These are phyloP conservation scores for Boletus fagicola DNA, from an alignment of 768 basidiomycete species.

Conservation along the genomic window DNA sequence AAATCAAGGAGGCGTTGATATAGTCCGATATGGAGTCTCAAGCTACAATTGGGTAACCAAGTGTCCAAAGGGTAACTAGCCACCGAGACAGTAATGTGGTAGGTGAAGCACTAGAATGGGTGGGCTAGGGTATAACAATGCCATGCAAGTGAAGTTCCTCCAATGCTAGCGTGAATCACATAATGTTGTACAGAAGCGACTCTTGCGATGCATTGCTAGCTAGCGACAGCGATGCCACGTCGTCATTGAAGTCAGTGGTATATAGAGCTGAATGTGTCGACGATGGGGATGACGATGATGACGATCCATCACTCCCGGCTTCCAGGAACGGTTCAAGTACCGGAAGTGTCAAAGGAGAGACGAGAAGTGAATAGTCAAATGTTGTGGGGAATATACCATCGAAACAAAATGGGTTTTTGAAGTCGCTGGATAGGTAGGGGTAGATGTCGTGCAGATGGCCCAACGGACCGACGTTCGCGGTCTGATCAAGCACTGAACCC, in stretches of 20 bases:
- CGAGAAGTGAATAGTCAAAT: conserved; percentile 9
- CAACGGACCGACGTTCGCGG: not conserved
- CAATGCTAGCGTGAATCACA: conserved; percentile 16
- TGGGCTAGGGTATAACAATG: not conserved
- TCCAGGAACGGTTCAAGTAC: conserved; percentile 16
- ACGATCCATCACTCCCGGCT: conserved; percentile 15
- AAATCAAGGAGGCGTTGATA: not conserved
- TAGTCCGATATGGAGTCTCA: not conserved
- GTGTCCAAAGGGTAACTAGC: conserved; percentile 3
- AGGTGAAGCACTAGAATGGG: conserved; percentile 12
- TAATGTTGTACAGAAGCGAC: conserved; percentile 12
- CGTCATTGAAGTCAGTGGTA: conserved; percentile 7
- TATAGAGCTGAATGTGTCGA: conserved; percentile 25
- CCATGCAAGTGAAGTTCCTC: not conserved
- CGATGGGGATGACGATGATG: conserved; percentile 24
- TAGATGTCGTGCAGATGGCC: conserved; percentile 3
- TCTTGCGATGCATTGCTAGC: conserved; percentile 11
- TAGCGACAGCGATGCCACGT: conserved; percentile 7
- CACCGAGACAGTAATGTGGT: not conserved
- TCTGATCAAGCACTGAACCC: conserved; percentile 4
- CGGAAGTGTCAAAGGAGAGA: conserved; percentile 11
- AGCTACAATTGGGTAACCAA: conserved; percentile 1
- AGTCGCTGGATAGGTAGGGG: not conserved
- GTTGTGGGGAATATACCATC: conserved; percentile 3
- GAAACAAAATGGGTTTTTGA: conserved; percentile 4